Percentiles rank a stretch among this genome's conserved stretches.
Evolutionary conservation across 768 basidiomycete species (phyloP).

Genomic region (Suillus decipiens): DNA sequence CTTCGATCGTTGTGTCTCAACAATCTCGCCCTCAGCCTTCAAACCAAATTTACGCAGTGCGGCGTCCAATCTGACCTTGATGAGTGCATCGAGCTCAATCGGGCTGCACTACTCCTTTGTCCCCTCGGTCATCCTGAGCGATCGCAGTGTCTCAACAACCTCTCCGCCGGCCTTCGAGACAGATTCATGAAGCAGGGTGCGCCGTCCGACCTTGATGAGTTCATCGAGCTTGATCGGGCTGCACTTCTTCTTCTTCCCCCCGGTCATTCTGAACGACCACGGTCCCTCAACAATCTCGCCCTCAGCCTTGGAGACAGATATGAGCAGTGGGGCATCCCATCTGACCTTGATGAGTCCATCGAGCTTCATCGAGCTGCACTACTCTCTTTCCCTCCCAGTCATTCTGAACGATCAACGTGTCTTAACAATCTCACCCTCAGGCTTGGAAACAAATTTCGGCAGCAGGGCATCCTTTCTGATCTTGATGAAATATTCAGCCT

Average conservation of each 20-base stretch:
- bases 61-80: neutral
- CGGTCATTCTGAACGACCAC: neutral
- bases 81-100: neutral
- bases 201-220: neutral
- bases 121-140: neutral
- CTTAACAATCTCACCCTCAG: too few relatives aligned
- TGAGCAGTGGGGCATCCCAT: neutral
- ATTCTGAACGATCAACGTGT: neutral
- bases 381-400: neutral
- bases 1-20: neutral
- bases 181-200: neutral
- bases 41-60: neutral
- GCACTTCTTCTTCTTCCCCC: neutral
- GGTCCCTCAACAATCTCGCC: neutral
- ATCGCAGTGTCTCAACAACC: neutral
- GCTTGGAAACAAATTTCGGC: neutral
- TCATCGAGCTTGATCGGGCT: neutral
- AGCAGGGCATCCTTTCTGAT: neutral
- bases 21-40: neutral
- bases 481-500: neutral
- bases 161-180: neutral
- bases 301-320: neutral
- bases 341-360: neutral
- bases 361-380: neutral
- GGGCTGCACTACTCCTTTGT: neutral